A percentile compares a stretch with the other conserved stretches of the same genome.
Conservation (phyloP, 164 flowering plant species). For the Nymphaea thermarum region DNA sequence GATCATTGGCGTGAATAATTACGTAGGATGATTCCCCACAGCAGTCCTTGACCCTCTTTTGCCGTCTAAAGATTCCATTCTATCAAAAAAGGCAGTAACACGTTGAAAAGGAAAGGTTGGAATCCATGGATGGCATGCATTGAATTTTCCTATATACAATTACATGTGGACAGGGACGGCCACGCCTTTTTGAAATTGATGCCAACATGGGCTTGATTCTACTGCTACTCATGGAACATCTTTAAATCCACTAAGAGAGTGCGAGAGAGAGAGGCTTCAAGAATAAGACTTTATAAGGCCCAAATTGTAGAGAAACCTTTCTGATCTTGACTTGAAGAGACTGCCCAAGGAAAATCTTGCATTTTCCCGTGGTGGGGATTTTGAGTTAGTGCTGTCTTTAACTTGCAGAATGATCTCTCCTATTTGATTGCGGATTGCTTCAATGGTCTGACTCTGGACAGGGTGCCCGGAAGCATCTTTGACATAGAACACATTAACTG, state of each 20-base stretch:
- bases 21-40: not conserved
- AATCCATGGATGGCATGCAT: not conserved
- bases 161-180: not conserved
- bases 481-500: slow-evolving; percentile 77
- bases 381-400: slow-evolving; percentile 38
- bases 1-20: too few relatives aligned
- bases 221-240: too few relatives aligned
- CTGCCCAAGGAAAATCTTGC: slow-evolving; percentile 60
- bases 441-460: slow-evolving; percentile 64
- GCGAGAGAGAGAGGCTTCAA: slow-evolving; percentile 9
- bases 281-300: slow-evolving; percentile 68
- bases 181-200: not conserved
- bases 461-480: slow-evolving; percentile 62
- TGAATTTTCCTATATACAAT: not conserved
- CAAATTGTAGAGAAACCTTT: slow-evolving; percentile 67
- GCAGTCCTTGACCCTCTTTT: not conserved
- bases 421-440: slow-evolving; percentile 68
- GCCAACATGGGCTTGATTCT: not conserved
- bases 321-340: slow-evolving; percentile 63
- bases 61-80: not conserved
- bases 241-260: not conserved
- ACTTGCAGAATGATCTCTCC: slow-evolving; percentile 56
- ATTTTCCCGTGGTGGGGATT: slow-evolving; percentile 34
- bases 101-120: not conserved
- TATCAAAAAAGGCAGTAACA: not conserved